Base-by-base conservation (phyloP, 768 basidiomycete species). In the Tricholoma sp. region DNA sequence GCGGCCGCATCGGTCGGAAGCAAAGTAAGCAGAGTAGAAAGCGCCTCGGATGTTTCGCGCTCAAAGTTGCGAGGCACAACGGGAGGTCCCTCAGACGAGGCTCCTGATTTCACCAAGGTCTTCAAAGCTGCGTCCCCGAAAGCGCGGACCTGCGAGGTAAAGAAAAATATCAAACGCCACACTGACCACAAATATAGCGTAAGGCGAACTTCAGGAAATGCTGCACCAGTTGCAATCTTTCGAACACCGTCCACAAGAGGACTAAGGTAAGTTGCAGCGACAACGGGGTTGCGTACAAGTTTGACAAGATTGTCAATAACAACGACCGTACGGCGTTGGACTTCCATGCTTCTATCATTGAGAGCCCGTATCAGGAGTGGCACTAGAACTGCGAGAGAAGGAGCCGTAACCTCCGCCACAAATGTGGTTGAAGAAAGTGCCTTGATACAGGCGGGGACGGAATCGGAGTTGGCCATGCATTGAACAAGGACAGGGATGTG, bases 221-320 rank as follows among this genome's bases (percentile, higher is more conserved):
- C 93, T 54, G 95, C 95, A 16, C 88, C 83, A 55, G 85, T 84
- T 11, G 90, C 90, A 62, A 98, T 93, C 72, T 89, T 91, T 67
- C 91, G 84, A 16, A 96, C 93, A 57, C 95, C 94, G 32, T 91
- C 89, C 4, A 96, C 88, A 41, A 98, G 84, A 39, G 87, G 79
- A 61, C 88, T 88, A 32, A 95, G 83, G 71, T 98, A 94, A 32
- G 81, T 81, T 3, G 94, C 95, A 52, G 96, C 96, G 37, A 98
- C 84, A 58, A 81, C 85, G 2, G 91, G 89, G 65, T 95, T 85
- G 61, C 96, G 89, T 41, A 98, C 96, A 59, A 98, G 89, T 74
- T 98, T 98, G 73, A 97, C 95, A 55, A 98, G 79, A 73, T 98
- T 98, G 67, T 96, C 94, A 59, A 94, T 84, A 66, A 98, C 93